Evolutionary conservation across 805 yeast genomes (phyloP).

Genomic region (Kuraishia capsulata): DNA sequence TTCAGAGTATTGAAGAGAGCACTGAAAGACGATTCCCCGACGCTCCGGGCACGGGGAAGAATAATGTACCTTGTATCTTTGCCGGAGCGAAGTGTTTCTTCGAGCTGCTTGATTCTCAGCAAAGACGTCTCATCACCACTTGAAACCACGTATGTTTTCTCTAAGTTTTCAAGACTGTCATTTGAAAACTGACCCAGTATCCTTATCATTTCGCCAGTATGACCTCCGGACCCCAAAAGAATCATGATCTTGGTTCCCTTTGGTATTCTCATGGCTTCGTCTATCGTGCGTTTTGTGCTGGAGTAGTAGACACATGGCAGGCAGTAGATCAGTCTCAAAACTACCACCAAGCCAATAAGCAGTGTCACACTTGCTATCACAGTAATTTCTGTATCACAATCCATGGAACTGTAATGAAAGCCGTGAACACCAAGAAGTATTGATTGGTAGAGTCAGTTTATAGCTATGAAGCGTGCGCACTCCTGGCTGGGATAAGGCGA

Average conservation of each 20-base stretch:
- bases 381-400: background rate
- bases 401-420: too few species aligned
- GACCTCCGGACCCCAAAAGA: conserved; percentile 93
- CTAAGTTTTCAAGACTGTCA: conserved; percentile 10
- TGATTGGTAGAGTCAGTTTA: too few species aligned
- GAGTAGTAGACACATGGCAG: background rate
- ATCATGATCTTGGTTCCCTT: conserved; percentile 30
- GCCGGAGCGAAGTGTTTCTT: conserved; percentile 12
- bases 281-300: background rate
- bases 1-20: conserved; percentile 23
- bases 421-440: too few species aligned
- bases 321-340: background rate
- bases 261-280: background rate
- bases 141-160: conserved; percentile 24
- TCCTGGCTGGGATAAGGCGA: too few species aligned
- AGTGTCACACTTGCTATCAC: background rate
- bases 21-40: conserved; percentile 23
- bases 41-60: conserved; percentile 26
- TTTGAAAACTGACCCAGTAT: conserved; percentile 34
- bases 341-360: background rate
- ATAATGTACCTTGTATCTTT: conserved; percentile 15
- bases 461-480: too few species aligned
- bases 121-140: conserved; percentile 38
- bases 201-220: conserved; percentile 91
- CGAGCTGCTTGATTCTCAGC: conserved; percentile 27